Base-by-base conservation (phyloP, 2,329 filamentous ascomycete species). In the Trichoderma sp. region DNA sequence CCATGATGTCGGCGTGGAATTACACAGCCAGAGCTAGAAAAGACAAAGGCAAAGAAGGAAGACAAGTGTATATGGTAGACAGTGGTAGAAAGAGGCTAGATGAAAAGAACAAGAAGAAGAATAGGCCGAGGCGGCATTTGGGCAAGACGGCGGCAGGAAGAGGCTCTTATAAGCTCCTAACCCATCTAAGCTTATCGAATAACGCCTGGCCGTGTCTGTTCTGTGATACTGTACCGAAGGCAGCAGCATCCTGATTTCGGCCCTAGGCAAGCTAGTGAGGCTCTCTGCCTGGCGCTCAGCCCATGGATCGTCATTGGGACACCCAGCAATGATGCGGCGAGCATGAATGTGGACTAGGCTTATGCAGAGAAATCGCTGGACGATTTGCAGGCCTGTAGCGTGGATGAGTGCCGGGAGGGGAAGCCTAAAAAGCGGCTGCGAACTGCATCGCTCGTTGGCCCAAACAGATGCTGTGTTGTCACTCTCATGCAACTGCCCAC, bases 261-360 rank as follows among this genome's bases (percentile, higher is more conserved):
- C 52, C 56, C 56, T 29, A 50, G 32, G 15, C 39, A 60, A 29
- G 45, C 64, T 58, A 56, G 48, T 53, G 67, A 64, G 59, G 52
- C 39, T 68, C 22, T 64, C 59, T 68, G 67, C 67, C 67, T 68
- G 59, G 42, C 52, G 52, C 25, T 50, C 50, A 64, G 67, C 67
- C 58, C 57, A 63, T 50, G 39, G 34, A 39, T 50, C 34, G 32
- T 64, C 25, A 22, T 50, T 48, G 25, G 19, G 32, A 37, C 32
- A n/a, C 48, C 34, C 4, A 50, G 17, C 59, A 61, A 52, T 42
- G 45, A 56, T 59, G 52, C 63, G 25, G 17, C 52, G 25, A 57
- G 25, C 27, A 67, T 45, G 25, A 39, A 45, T 59, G 13, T 34
- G 35, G 27, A 61, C 64, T 60, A 35, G 59, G 39, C 39, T 45